phyloP scores from a whole-genome alignment of 306 rosid species.

The Quillaja saponaria region DNA sequence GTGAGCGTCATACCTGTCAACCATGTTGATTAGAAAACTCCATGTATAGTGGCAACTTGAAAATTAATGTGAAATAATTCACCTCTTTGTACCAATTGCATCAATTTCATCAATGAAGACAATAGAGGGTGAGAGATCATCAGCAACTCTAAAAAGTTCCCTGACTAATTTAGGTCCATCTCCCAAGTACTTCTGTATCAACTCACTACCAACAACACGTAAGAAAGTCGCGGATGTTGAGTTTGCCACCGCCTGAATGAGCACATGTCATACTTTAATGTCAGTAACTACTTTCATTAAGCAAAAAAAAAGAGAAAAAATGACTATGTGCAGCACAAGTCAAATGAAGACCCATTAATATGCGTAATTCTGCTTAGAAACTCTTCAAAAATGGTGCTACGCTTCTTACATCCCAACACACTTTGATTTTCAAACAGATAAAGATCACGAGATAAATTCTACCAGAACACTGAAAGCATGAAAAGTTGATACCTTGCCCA shows the following conservation, averaged over 20 bases:
- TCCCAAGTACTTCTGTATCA: constrained; percentile 92
- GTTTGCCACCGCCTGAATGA: constrained; percentile 91
- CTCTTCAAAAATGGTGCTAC: no score
- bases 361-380: background rate
- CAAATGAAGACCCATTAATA: background rate
- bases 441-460: no score
- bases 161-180: constrained; percentile 98
- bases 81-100: constrained; percentile 97
- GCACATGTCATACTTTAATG: constrained; percentile 3
- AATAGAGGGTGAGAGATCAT: constrained; percentile 93
- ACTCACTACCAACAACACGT: constrained; percentile 98
- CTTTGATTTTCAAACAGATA: no score
- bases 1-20: constrained; percentile 87
- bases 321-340: background rate
- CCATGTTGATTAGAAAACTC: constrained; percentile 19
- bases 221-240: constrained; percentile 97
- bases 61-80: constrained; percentile 22
- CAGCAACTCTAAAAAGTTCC: constrained; percentile 98
- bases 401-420: no score
- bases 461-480: no score
- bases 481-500: no score
- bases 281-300: background rate
- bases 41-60: background rate
- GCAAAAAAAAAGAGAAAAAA: background rate
- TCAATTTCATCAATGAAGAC: constrained; percentile 98